phyloP scores from a whole-genome alignment of 352 stramenopile species.

The Phytophthora crassamura region DNA sequence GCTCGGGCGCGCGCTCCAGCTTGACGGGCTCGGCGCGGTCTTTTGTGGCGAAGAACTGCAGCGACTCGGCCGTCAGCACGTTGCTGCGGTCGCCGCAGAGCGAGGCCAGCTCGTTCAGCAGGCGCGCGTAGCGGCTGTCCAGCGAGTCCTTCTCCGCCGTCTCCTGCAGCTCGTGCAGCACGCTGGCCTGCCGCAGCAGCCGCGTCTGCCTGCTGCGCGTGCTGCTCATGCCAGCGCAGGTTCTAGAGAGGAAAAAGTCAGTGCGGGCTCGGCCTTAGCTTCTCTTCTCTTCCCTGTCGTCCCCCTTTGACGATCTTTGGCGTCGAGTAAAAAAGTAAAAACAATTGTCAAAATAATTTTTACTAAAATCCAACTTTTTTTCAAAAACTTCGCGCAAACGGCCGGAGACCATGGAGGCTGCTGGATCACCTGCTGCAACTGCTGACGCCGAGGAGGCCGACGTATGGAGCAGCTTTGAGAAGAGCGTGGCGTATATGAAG shows the following conservation, averaged over 20 bases:
- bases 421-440: constrained; percentile 20
- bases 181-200: constrained; percentile 70
- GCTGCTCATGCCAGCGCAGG: constrained; percentile 23
- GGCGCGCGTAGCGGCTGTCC: constrained; percentile 70
- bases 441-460: constrained; percentile 33
- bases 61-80: constrained; percentile 77
- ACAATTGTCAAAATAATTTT: no score
- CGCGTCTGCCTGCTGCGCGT: constrained; percentile 42
- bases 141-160: constrained; percentile 77
- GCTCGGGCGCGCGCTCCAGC: constrained; percentile 70
- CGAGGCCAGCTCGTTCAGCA: constrained; percentile 77
- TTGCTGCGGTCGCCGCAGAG: constrained; percentile 80
- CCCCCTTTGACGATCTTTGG: no score
- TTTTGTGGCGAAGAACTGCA: constrained; percentile 67
- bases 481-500: constrained; percentile 63
- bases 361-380: no score
- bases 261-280: no score
- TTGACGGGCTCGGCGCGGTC: constrained; percentile 76
- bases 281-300: no score
- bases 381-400: no score
- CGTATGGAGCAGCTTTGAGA: constrained; percentile 54
- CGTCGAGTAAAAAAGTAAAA: no score
- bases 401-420: constrained; percentile 3
- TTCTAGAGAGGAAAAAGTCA: no score
- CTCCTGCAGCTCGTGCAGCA: constrained; percentile 83